A percentile compares a stretch with the other conserved stretches of the same genome.
phyloP scores from a whole-genome alignment of 148 eudicot genomes.

The Selenicereus undatus region DNA sequence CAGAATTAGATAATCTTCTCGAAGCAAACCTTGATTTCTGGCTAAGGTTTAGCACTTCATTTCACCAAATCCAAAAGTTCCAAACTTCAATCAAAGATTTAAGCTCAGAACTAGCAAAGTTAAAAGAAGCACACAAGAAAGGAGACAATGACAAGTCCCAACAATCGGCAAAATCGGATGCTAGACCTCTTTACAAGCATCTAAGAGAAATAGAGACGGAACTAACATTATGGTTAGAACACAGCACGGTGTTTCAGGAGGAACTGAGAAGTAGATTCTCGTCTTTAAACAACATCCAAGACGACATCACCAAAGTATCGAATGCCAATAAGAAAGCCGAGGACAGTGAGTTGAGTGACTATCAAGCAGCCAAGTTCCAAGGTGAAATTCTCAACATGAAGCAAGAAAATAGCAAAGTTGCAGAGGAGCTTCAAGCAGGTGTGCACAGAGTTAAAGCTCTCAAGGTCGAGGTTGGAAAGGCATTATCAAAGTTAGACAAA shows the following conservation, averaged over 20 bases:
- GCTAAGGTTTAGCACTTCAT: constrained; percentile 73
- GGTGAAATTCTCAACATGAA: constrained; percentile 82
- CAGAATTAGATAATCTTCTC: constrained; percentile 51
- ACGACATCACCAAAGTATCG: constrained; percentile 43
- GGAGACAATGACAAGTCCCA: constrained; percentile 17
- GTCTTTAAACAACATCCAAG: constrained; percentile 52
- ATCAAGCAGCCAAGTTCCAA: constrained; percentile 70
- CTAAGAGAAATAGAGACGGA: constrained; percentile 66
- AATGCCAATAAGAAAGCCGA: constrained; percentile 12
- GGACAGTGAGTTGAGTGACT: constrained; percentile 36
- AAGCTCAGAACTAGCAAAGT: constrained; percentile 38
- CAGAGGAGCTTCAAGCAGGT: constrained; percentile 55
- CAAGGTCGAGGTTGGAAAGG: constrained; percentile 44
- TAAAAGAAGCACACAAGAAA: constrained; percentile 41
- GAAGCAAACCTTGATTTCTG: constrained; percentile 80
- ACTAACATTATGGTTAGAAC: constrained; percentile 66
- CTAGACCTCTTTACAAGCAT: constrained; percentile 64
- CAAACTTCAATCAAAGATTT: constrained; percentile 58
- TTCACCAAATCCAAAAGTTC: constrained; percentile 72
- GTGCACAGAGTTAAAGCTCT: constrained; percentile 44
- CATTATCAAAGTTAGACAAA: constrained; percentile 42
- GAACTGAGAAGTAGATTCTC: constrained; percentile 56
- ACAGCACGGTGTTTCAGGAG: constrained; percentile 54
- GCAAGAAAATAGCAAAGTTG: constrained; percentile 69
- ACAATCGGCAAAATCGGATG: constrained; percentile 40